Percentiles rank a stretch among this genome's conserved stretches.
phyloP scores from a whole-genome alignment of 257 asterid genomes.

The Penstemon newberryi region DNA sequence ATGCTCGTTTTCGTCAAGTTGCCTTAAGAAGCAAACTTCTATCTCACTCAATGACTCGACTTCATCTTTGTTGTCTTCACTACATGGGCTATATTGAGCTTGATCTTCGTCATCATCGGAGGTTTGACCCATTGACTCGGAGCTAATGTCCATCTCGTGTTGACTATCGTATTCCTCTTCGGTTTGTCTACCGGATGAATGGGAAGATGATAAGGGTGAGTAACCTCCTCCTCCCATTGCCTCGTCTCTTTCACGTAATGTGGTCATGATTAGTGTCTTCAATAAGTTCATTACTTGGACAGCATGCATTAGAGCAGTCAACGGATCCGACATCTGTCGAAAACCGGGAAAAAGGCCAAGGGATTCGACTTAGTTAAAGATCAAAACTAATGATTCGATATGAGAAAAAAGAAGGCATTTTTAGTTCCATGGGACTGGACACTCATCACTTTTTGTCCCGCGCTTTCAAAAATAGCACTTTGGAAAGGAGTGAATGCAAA shows the following conservation, averaged over 20 bases:
- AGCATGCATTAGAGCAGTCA: constrained; percentile 97
- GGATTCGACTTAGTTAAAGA: not conserved
- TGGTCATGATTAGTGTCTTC: constrained; percentile 74
- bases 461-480: no score
- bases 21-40: constrained; percentile 74
- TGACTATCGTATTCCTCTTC: constrained; percentile 68
- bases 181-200: constrained; percentile 49
- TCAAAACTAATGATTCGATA: not conserved
- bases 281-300: constrained; percentile 98
- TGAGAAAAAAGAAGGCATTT: no score
- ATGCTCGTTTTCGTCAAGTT: constrained; percentile 61
- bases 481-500: no score
- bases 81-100: constrained; percentile 38
- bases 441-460: no score
- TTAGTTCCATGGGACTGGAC: no score
- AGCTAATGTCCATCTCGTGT: constrained; percentile 73
- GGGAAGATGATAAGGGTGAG: constrained; percentile 61
- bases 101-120: constrained; percentile 52
- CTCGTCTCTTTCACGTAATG: constrained; percentile 74
- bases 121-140: constrained; percentile 57
- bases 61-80: constrained; percentile 54
- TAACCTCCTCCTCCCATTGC: constrained; percentile 50
- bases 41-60: constrained; percentile 73
- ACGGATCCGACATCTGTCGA: constrained; percentile 89
- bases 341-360: not conserved